Percentiles rank a stretch among this genome's conserved stretches.
Conservation (phyloP, 2,329 filamentous ascomycete genomes). For the Rachicladosporium sp. region DNA sequence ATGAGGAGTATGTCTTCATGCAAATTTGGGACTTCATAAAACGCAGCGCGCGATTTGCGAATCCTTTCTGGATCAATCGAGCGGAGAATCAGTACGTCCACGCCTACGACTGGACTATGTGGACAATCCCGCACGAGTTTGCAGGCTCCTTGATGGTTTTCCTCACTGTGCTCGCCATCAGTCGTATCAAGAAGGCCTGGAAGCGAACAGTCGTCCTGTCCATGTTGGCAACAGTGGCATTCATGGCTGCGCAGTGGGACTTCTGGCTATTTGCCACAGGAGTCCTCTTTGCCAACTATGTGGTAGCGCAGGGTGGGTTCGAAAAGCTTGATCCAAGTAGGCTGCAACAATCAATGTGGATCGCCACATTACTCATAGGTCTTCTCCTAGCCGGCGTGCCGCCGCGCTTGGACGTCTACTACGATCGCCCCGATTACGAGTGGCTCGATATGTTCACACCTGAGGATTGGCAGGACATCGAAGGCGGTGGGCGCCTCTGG, state of each 20-base stretch:
- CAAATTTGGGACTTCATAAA: not conserved
- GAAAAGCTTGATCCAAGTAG: not conserved
- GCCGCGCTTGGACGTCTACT: not conserved
- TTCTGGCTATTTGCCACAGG: constrained; percentile 5
- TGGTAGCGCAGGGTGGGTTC: constrained; percentile 1
- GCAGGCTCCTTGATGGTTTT: constrained; percentile 12
- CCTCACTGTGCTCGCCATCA: constrained; percentile 1
- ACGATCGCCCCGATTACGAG: constrained; percentile 2
- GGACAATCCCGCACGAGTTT: constrained; percentile 11
- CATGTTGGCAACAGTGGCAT: not conserved
- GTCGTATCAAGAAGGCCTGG: constrained; percentile 1
- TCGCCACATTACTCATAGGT: not conserved
- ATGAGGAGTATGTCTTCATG: not conserved
- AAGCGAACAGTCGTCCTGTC: not conserved
- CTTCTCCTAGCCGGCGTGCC: constrained; percentile 2
- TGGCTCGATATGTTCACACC: constrained; percentile 2
- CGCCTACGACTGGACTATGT: constrained; percentile 4
- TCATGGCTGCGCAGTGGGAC: not conserved
- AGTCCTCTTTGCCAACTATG: constrained; percentile 6
- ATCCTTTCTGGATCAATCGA: constrained; percentile 2
- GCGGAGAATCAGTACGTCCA: not conserved
- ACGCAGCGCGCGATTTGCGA: not conserved
- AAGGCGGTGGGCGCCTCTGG: constrained; percentile 3
- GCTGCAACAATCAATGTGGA: constrained; percentile 1
- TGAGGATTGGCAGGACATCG: not conserved